phyloP scores from a whole-genome alignment of 108 stramenopile species.

The Nitzschia sp. region DNA sequence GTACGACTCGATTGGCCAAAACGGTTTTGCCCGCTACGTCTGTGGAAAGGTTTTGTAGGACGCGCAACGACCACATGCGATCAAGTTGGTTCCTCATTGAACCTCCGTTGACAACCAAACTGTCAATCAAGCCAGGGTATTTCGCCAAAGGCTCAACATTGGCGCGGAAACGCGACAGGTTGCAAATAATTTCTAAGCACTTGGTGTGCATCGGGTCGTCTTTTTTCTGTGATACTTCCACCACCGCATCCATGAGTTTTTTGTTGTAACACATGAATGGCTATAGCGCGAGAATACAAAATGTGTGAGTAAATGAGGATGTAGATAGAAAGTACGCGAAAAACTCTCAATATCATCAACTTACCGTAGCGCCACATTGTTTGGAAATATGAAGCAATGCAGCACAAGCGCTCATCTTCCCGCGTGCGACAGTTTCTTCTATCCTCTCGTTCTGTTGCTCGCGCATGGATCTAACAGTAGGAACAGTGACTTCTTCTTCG shows the following conservation, averaged over 20 bases:
- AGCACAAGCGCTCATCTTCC: slow-evolving; percentile 78
- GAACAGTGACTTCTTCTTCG: slow-evolving; percentile 10
- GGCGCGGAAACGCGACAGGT: slow-evolving; percentile 74
- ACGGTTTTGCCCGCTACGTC: slow-evolving; percentile 60
- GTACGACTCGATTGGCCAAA: slow-evolving; percentile 51
- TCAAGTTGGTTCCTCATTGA: slow-evolving; percentile 47
- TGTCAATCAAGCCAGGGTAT: slow-evolving; percentile 53
- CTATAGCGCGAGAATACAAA: slow-evolving; percentile 11
- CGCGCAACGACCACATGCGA: slow-evolving; percentile 71
- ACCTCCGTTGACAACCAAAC: slow-evolving; percentile 46
- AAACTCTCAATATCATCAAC: slow-evolving; percentile 20
- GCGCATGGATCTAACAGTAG: slow-evolving; percentile 46
- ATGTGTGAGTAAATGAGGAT: slow-evolving; percentile 1
- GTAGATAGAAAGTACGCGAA: not conserved
- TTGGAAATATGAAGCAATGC: slow-evolving; percentile 80
- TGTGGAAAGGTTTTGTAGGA: slow-evolving; percentile 77
- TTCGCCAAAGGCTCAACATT: slow-evolving; percentile 57
- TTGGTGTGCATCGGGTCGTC: slow-evolving; percentile 76
- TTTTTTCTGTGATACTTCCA: slow-evolving; percentile 45
- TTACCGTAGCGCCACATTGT: slow-evolving; percentile 70
- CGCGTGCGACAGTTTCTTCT: slow-evolving; percentile 43
- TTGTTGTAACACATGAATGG: slow-evolving; percentile 44
- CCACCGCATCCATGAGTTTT: slow-evolving; percentile 44
- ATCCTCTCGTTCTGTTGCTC: slow-evolving; percentile 46
- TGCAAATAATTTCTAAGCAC: slow-evolving; percentile 84